Percentiles rank a stretch among this genome's conserved stretches.
These are phyloP conservation scores for Fusarium caatingaense DNA, from an alignment of 2,329 filamentous ascomycete genomes.

Conservation along the genomic window DNA sequence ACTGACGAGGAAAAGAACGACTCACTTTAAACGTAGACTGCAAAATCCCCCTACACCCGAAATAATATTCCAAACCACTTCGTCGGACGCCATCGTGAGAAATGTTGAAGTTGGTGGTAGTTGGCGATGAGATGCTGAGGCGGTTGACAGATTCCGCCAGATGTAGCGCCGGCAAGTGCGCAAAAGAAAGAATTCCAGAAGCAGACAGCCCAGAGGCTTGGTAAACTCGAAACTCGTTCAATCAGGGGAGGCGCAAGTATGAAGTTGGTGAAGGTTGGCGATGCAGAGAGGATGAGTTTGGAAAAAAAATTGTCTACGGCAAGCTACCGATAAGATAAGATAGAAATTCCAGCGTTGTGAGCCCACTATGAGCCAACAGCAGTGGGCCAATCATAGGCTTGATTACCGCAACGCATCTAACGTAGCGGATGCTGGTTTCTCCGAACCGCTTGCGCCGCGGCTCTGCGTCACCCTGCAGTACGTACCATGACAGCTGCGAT, in stretches of 20 bases:
- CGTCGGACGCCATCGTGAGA: conserved; percentile 82
- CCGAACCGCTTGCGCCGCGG: conserved; percentile 18
- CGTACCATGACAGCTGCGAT: conserved; percentile 42
- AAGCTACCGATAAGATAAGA: too few species aligned
- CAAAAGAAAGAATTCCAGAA: background rate
- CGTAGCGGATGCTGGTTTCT: conserved; percentile 11
- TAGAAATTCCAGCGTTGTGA: too few species aligned
- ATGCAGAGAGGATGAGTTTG: background rate
- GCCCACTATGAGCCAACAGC: background rate
- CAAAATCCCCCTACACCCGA: conserved; percentile 87
- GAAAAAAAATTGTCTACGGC: background rate
- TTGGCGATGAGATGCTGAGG: background rate
- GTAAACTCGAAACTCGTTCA: background rate
- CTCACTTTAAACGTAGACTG: conserved; percentile 91
- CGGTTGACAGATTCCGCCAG: background rate
- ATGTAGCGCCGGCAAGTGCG: background rate
- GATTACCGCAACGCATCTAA: conserved; percentile 23
- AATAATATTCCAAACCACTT: conserved; percentile 97
- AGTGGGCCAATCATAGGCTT: conserved; percentile 27
- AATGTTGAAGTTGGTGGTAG: background rate
- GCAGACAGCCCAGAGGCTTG: background rate
- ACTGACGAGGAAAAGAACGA: background rate
- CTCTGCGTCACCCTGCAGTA: conserved; percentile 29
- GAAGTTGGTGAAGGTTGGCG: background rate
- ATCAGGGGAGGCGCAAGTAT: background rate